These are phyloP conservation scores for Cymbopogon flexuosus DNA, from an alignment of 202 grass and related monocot genomes.

Conservation along the genomic window DNA sequence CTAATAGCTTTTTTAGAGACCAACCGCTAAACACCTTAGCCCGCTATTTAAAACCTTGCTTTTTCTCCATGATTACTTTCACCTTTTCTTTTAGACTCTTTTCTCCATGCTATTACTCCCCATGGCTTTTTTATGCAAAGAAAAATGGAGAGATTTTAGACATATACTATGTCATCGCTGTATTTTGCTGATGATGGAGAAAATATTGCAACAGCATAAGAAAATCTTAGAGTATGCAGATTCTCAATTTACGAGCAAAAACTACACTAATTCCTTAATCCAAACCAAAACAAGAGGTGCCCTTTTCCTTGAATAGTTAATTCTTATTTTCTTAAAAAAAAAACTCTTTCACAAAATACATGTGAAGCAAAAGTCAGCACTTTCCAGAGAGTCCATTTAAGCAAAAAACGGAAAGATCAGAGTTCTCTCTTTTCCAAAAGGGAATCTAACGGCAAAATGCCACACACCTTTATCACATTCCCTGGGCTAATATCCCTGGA, in stretches of 20 bases:
- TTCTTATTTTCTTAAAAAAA: not conserved
- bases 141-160: not conserved
- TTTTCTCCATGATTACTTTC: not conserved
- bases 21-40: too few species aligned
- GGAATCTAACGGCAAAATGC: slow-evolving; percentile 20
- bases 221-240: not conserved
- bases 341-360: not conserved
- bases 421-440: slow-evolving; percentile 21
- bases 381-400: not conserved
- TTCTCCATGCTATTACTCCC: too few species aligned
- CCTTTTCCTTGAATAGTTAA: not conserved
- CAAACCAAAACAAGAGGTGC: not conserved
- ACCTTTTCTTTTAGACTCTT: not conserved
- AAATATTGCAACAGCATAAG: not conserved
- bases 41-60: too few species aligned
- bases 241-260: not conserved
- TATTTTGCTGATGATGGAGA: not conserved
- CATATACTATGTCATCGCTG: fast-evolving
- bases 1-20: too few species aligned
- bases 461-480: slow-evolving; percentile 29
- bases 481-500: slow-evolving; percentile 39
- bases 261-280: not conserved
- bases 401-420: slow-evolving; percentile 22
- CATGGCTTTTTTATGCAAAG: too few species aligned
- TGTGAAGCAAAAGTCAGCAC: slow-evolving; percentile 7